Evolutionary conservation across 192 early-diverging fungal species (phyloP), one percentile per base, ranked within the genome.

Genomic region (Backusella parvicylindrica): DNA sequence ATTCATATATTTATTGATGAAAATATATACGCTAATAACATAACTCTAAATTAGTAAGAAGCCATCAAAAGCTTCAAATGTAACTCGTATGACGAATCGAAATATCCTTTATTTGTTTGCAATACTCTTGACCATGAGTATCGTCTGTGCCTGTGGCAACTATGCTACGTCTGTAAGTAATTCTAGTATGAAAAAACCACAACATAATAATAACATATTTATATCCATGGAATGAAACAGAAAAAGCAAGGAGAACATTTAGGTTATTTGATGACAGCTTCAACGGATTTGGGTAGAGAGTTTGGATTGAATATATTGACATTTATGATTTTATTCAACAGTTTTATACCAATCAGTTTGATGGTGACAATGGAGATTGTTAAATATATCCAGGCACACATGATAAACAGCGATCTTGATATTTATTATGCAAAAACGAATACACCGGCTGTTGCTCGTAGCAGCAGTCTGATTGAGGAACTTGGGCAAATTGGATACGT

Each of bases 301-400:
- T 90, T 99, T 81, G 91, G 93, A 67, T 86, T 86, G 36, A 96
- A 94, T 83, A 95, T 99, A 66, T 81, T 99, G 77, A 99, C 97
- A 12, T 99, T 96, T 77, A 91, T 97, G 80, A 97, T 99, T 84
- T 83, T 99, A 68, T 99, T 94, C 88, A 99, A 99, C 88, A 99
- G 97, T 86, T 87, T 99, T 85, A 99, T 99, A 80, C 97, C 97
- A n/a, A 93, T 99, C 77, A 92, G 92, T 87, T 91, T 98, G 80
- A 96, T 99, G 77, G 95, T 99, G 21, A 96, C 95, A 23, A 96
- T 99, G 96, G 98, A 99, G 76, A 88, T 97, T 60, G 96, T 97
- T 30, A 99, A 99, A 85, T 97, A 90, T 79, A 89, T 91, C 81
- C 91, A 97, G 79, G 91, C 94, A 12, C 81, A 89, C 60, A 86